Evolutionary conservation across 495 filamentous ascomycete species (phyloP).

Genomic region (Daldinia concentrica): DNA sequence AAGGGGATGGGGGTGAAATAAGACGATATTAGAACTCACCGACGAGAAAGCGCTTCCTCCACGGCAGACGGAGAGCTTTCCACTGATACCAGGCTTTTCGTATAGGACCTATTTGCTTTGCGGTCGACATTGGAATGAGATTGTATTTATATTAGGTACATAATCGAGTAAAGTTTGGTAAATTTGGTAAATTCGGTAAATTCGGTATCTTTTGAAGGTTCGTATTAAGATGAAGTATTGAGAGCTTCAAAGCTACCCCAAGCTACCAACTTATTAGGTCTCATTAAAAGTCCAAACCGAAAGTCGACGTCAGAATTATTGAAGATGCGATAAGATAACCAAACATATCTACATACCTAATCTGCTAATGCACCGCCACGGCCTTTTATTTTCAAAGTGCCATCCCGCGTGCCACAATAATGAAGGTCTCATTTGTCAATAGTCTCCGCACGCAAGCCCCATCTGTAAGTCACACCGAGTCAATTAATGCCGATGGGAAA

Average conservation of each 20-base stretch:
- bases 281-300: not conserved
- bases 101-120: constrained; percentile 51
- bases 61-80: constrained; percentile 85
- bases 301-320: constrained; percentile 40
- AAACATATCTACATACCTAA: no score
- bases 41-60: constrained; percentile 82
- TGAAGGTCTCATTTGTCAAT: not conserved
- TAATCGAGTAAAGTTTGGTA: not conserved
- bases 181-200: not conserved
- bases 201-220: not conserved
- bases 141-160: not conserved
- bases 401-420: no score
- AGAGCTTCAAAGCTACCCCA: not conserved
- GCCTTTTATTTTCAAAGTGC: not conserved
- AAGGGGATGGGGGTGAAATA: constrained; percentile 15
- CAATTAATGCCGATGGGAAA: constrained; percentile 7
- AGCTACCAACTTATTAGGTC: not conserved
- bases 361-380: constrained; percentile 30
- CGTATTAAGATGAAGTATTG: not conserved
- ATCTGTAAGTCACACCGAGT: not conserved
- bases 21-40: constrained; percentile 61
- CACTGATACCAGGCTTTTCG: constrained; percentile 77
- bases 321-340: constrained; percentile 27
- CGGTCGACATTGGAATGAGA: constrained; percentile 20
- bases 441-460: not conserved